Evolutionary conservation across 768 basidiomycete genomes (phyloP), one percentile per base, ranked within the genome.

Genomic region (Chlorophyllum brunneum): DNA sequence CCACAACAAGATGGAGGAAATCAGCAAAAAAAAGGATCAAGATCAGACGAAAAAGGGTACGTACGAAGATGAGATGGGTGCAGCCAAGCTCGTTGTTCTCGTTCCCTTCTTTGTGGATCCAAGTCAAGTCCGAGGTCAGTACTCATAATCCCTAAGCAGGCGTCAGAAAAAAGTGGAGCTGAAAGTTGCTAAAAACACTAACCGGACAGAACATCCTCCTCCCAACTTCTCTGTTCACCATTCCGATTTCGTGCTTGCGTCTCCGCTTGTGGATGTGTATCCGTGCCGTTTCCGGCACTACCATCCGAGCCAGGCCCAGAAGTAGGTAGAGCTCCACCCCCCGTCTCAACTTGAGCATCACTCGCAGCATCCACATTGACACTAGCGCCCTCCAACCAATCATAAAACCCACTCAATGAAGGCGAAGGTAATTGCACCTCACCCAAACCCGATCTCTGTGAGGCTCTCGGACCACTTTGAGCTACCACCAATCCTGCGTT

Each of bases 331-430:
- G 15, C 29, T 8, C 11, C 22, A 29, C 34, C 2, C 34, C 3
- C 11, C 34, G 15, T 36, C 34, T 11, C 15, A 36, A 15, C 34
- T 7, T 7, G 3, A 45, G 29, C 43, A 15, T 27, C 29, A 18
- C 29, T 45, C 43, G 16, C 26, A 29, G 18, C n/a, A 16, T 30
- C 29, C 2, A 18, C 42, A 40, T 45, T 45, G 16, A 27, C 26
- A 40, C 37, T 33, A 9, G 51, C 43, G 29, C 44, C 27, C 13
- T 39, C 51, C 33, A 53, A 24, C 51, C 51, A 53, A 23, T 45
- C 51, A 30, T 53, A 53, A 31, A 53, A 46, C 51, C 44, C 51
- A 24, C 43, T 46, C 37, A 53, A 46, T 11, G 43, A 53, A 40
- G 51, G 51, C 34, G 51, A 53, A 13, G 51, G 51, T 23, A 53